Conservation (phyloP, 768 basidiomycete species). For the Boletus sp. region DNA sequence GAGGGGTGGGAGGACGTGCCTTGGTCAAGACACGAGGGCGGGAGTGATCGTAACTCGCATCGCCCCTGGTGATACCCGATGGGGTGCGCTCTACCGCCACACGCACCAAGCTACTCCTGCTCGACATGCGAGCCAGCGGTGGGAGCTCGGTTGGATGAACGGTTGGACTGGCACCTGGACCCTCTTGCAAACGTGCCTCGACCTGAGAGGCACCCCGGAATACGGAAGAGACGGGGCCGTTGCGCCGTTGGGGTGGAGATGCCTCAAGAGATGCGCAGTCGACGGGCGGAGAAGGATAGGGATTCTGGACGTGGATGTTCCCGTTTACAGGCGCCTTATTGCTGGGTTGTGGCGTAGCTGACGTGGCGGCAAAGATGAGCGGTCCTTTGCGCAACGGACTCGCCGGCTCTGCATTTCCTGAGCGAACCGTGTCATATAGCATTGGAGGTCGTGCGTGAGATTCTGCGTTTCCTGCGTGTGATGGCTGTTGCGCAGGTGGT, state of each 20-base stretch:
- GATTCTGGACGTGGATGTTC: not conserved
- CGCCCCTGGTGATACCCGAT: conserved; percentile 8
- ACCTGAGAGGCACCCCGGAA: not conserved
- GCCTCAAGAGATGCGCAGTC: conserved; percentile 14
- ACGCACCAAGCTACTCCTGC: conserved; percentile 10
- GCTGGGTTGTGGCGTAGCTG: conserved; percentile 25
- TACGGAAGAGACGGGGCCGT: not conserved
- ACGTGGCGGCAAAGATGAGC: conserved; percentile 62
- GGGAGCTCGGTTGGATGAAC: conserved; percentile 13
- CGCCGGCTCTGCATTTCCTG: conserved; percentile 13
- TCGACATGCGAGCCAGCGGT: conserved; percentile 13
- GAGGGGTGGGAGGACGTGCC: conserved; percentile 33
- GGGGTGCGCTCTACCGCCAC: conserved; percentile 9
- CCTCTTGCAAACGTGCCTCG: not conserved
- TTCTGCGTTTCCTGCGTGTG: not conserved
- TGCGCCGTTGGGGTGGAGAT: conserved; percentile 1
- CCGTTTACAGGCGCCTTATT: conserved; percentile 1
- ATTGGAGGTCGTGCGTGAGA: conserved; percentile 5
- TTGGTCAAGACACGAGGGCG: conserved; percentile 31
- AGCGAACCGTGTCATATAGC: conserved; percentile 22
- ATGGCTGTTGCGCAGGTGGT: conserved; percentile 3
- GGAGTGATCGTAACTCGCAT: conserved; percentile 7
- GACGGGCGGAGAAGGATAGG: conserved; percentile 30
- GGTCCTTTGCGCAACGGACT: conserved; percentile 45
- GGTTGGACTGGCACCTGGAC: not conserved